These are phyloP conservation scores for Fusarium pininemorale DNA, from an alignment of 2,329 filamentous ascomycete species.

Conservation along the genomic window DNA sequence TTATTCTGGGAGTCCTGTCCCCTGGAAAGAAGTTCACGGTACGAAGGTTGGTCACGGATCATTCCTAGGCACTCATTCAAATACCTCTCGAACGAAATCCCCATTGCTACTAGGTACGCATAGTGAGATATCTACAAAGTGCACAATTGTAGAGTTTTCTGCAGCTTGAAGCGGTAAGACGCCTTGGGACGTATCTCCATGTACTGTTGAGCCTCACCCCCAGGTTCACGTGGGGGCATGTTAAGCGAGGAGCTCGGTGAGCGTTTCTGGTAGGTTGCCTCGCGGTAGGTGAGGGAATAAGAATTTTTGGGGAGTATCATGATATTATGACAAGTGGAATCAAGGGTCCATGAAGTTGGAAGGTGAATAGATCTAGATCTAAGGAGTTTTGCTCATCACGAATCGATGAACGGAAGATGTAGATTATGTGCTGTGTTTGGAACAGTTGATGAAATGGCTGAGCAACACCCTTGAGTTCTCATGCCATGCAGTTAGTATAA, in stretches of 20 bases:
- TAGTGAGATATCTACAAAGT: slow-evolving; percentile 15
- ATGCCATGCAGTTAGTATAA: neutral
- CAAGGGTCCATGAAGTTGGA: neutral
- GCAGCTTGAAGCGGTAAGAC: neutral
- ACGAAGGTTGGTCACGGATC: neutral
- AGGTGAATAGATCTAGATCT: neutral
- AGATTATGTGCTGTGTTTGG: neutral
- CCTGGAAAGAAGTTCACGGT: neutral
- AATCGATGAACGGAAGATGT: neutral
- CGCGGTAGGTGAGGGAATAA: neutral
- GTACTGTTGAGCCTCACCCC: slow-evolving; percentile 22
- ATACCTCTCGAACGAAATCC: neutral
- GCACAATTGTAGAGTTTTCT: neutral
- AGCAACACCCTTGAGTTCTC: neutral
- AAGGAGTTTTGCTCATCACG: neutral
- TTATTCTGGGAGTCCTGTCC: neutral
- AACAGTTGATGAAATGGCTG: neutral
- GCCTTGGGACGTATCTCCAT: neutral
- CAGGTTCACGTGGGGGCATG: slow-evolving; percentile 10
- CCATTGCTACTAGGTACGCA: neutral
- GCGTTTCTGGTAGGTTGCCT: slow-evolving; percentile 24
- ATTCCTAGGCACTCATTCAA: neutral
- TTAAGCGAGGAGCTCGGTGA: slow-evolving; percentile 28
- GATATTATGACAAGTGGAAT: slow-evolving; percentile 7
- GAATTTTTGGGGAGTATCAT: slow-evolving; percentile 1